These are phyloP conservation scores for Daldinia bambusicola DNA, from an alignment of 495 filamentous ascomycete species.

Conservation along the genomic window DNA sequence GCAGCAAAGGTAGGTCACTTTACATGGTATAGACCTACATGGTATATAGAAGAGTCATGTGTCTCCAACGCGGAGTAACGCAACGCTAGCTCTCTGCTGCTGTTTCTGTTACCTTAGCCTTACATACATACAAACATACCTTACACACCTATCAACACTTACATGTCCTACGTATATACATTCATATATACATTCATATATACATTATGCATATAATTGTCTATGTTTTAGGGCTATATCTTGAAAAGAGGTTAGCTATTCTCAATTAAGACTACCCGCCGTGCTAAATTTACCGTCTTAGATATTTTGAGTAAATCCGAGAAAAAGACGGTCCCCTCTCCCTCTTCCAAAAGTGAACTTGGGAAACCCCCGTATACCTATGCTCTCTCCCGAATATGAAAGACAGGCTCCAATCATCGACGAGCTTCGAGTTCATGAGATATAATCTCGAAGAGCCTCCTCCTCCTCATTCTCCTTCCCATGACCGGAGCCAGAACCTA, in stretches of 20 bases:
- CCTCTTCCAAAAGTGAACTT: background rate
- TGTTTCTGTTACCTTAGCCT: slow-evolving; percentile 2
- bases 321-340: background rate
- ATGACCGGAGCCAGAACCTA: slow-evolving; percentile 12
- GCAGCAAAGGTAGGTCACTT: background rate
- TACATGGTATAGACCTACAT: slow-evolving; percentile 1
- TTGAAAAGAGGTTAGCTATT: slow-evolving; percentile 12
- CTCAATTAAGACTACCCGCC: background rate
- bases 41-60: slow-evolving; percentile 6
- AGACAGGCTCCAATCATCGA: slow-evolving; percentile 12
- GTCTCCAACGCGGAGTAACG: slow-evolving; percentile 6
- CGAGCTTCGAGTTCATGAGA: slow-evolving; percentile 43
- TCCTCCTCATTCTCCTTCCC: background rate
- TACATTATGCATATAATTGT: slow-evolving; percentile 1
- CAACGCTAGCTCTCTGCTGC: slow-evolving; percentile 3
- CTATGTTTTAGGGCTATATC: background rate
- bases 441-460: slow-evolving; percentile 10
- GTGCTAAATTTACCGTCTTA: slow-evolving; percentile 3
- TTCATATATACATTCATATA: slow-evolving; percentile 5
- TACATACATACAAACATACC: background rate
- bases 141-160: background rate
- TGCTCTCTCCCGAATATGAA: slow-evolving; percentile 20
- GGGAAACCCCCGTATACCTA: background rate
- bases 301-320: slow-evolving; percentile 1
- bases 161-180: slow-evolving; percentile 1